Percentiles rank a stretch among this genome's conserved stretches.
Conservation (phyloP, 768 basidiomycete genomes). For the Trametes villosa region DNA sequence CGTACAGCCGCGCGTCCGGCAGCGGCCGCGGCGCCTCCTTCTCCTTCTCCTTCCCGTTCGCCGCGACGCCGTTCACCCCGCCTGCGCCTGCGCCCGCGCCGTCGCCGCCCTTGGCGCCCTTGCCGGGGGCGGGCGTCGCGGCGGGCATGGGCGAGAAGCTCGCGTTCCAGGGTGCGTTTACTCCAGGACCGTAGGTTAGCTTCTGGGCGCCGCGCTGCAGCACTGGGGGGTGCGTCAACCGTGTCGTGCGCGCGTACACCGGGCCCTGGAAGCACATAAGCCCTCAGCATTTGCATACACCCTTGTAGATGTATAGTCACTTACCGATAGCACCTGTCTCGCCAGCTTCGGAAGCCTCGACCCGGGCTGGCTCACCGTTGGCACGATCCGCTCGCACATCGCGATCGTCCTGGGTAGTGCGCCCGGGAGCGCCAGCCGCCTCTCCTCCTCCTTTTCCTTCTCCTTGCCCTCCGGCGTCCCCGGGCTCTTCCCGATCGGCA, state of each 20-base stretch:
- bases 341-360: slow-evolving; percentile 72
- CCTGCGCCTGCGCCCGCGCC: slow-evolving; percentile 11
- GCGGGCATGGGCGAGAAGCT: slow-evolving; percentile 29
- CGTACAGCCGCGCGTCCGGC: slow-evolving; percentile 52
- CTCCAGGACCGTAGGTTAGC: slow-evolving; percentile 45
- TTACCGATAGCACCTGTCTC: slow-evolving; percentile 66
- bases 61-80: slow-evolving; percentile 26
- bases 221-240: slow-evolving; percentile 67
- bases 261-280: slow-evolving; percentile 40
- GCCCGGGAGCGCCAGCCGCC: slow-evolving; percentile 46
- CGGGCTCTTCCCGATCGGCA: slow-evolving; percentile 44
- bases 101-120: slow-evolving; percentile 34
- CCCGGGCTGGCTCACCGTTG: slow-evolving; percentile 64
- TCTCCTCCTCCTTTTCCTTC: slow-evolving; percentile 56
- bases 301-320: slow-evolving; percentile 32
- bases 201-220: slow-evolving; percentile 53
- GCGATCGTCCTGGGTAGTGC: slow-evolving; percentile 46
- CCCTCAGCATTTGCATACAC: background rate
- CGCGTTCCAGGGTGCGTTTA: slow-evolving; percentile 52
- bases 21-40: slow-evolving; percentile 40
- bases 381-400: slow-evolving; percentile 56
- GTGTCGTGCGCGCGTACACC: slow-evolving; percentile 62
- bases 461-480: slow-evolving; percentile 43
- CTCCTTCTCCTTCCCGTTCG: slow-evolving; percentile 33
- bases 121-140: slow-evolving; percentile 24